Conservation (phyloP, 176 grass and related monocot genomes). For the Elaeis guineensis region DNA sequence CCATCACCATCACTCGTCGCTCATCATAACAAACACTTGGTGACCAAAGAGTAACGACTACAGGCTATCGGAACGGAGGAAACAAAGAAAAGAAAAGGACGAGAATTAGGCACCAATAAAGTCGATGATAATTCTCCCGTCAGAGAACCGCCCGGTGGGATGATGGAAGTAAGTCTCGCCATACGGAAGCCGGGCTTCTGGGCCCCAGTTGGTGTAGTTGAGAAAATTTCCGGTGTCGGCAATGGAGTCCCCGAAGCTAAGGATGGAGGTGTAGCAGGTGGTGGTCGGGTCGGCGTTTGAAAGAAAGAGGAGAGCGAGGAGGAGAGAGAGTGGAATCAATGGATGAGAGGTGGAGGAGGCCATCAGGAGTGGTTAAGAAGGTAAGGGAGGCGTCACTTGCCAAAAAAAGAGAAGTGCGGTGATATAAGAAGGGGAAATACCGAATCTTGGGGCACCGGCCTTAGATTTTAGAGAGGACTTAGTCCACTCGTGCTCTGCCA, state of each 20-base stretch:
- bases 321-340: background rate
- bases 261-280: constrained; percentile 39
- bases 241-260: constrained; percentile 67
- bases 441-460: too few relatives aligned
- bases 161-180: constrained; percentile 73
- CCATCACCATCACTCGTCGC: background rate
- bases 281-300: background rate
- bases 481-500: too few relatives aligned
- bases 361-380: too few relatives aligned
- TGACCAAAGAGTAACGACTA: background rate
- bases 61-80: background rate
- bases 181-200: constrained; percentile 34
- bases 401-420: too few relatives aligned
- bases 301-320: background rate
- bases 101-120: constrained; percentile 34
- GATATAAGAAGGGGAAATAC: too few relatives aligned
- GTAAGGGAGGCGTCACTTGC: too few relatives aligned
- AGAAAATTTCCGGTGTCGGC: constrained; percentile 71
- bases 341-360: too few relatives aligned
- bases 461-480: too few relatives aligned
- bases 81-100: background rate
- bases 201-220: constrained; percentile 21
- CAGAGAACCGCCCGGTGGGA: constrained; percentile 64
- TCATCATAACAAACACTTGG: too few relatives aligned
- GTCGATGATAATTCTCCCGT: constrained; percentile 63